These are phyloP conservation scores for Leishmania martiniquensis DNA, from an alignment of 208 protist species.

Conservation along the genomic window DNA sequence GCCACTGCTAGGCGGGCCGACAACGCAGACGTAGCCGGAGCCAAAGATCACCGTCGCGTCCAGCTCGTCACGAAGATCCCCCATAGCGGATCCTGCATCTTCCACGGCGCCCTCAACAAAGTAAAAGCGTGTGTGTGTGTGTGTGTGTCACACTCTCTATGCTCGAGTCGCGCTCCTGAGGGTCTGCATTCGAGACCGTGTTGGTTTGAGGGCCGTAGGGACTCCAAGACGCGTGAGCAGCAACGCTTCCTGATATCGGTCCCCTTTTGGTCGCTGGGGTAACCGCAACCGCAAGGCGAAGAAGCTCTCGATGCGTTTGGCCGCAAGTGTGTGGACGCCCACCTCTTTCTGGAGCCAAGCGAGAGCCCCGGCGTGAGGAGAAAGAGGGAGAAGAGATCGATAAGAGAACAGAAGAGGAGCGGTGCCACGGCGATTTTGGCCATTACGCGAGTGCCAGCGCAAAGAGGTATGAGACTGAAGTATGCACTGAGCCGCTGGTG, in stretches of 20 bases:
- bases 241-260: no score
- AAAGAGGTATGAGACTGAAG: background rate
- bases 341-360: background rate
- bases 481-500: background rate
- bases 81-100: background rate
- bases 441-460: background rate
- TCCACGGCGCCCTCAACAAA: no score
- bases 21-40: slow-evolving; percentile 77
- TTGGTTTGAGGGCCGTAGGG: background rate
- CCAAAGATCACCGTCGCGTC: slow-evolving; percentile 76
- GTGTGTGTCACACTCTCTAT: background rate
- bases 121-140: background rate
- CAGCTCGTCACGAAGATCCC: slow-evolving; percentile 61
- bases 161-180: background rate
- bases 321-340: background rate
- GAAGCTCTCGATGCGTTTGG: background rate
- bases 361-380: background rate
- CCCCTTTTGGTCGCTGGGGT: background rate
- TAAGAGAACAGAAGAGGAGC: background rate
- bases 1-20: slow-evolving; percentile 75
- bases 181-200: background rate
- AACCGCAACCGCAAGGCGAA: background rate
- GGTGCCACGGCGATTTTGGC: background rate
- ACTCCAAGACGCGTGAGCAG: background rate
- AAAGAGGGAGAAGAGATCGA: background rate